Evolutionary conservation across 2,329 filamentous ascomycete species (phyloP).

Genomic region (Alternaria triticina): DNA sequence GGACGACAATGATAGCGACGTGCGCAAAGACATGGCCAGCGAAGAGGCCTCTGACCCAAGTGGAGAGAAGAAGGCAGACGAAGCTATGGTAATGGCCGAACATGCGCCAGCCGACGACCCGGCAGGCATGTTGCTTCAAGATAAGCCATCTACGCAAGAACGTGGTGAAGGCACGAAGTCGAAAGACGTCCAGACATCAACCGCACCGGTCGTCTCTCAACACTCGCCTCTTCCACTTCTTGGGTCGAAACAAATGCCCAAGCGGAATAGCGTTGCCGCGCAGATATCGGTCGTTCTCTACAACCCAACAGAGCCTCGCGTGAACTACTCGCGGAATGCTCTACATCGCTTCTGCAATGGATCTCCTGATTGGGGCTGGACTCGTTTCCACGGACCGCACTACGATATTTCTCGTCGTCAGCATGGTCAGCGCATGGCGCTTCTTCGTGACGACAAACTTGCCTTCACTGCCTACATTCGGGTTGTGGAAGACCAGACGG

Average conservation of each 20-base stretch:
- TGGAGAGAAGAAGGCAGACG: background rate
- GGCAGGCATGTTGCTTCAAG: background rate
- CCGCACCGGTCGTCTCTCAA: conserved; percentile 27
- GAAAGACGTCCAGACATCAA: background rate
- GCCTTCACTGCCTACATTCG: conserved; percentile 68
- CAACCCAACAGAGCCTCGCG: conserved; percentile 67
- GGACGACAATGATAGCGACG: conserved; percentile 8
- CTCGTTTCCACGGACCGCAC: conserved; percentile 65
- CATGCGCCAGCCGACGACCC: background rate
- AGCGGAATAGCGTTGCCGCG: conserved; percentile 58
- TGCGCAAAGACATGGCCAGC: background rate
- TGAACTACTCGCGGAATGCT: conserved; percentile 62
- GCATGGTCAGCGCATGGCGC: conserved; percentile 63
- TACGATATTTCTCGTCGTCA: conserved; percentile 64
- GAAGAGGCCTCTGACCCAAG: background rate
- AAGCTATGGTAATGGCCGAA: background rate
- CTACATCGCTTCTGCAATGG: conserved; percentile 65
- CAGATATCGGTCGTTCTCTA: conserved; percentile 68
- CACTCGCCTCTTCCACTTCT: conserved; percentile 48
- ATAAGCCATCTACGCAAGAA: background rate
- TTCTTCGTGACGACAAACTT: conserved; percentile 66
- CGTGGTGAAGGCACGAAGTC: conserved; percentile 3
- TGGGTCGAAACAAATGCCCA: conserved; percentile 40
- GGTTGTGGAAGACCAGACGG: conserved; percentile 65
- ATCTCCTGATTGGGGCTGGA: conserved; percentile 69